phyloP scores from a whole-genome alignment of 176 grass and related monocot genomes.

The Pharus latifolius region DNA sequence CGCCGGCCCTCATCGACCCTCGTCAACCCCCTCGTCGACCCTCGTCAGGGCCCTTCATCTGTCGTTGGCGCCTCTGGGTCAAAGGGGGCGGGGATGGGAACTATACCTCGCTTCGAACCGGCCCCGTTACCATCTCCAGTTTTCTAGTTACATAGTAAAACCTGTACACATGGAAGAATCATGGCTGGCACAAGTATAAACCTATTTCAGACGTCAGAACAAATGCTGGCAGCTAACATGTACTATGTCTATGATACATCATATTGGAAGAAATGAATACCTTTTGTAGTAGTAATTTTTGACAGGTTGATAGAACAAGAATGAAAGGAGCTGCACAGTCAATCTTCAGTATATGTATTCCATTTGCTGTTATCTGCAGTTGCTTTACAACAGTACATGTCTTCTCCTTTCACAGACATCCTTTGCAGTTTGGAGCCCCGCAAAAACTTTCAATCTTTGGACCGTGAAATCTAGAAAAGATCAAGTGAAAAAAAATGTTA shows the following conservation, averaged over 20 bases:
- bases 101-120: too few species aligned
- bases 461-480: constrained; percentile 22
- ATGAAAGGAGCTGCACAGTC: neutral
- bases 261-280: neutral
- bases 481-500: neutral
- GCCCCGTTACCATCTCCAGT: too few species aligned
- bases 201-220: neutral
- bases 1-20: too few species aligned
- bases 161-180: constrained; percentile 3
- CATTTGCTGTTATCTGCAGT: too few species aligned
- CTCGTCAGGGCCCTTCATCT: too few species aligned
- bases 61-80: too few species aligned
- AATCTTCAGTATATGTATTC: too few species aligned
- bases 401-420: constrained; percentile 16
- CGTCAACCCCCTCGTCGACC: too few species aligned
- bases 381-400: too few species aligned
- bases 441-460: constrained; percentile 20
- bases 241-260: neutral
- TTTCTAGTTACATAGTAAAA: constrained; percentile 6
- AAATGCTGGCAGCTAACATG: neutral
- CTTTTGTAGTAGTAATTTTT: neutral
- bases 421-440: constrained; percentile 19
- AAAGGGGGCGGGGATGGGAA: too few species aligned
- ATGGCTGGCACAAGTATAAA: neutral
- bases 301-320: neutral